Evolutionary conservation across 2,329 filamentous ascomycete species (phyloP).

Genomic region (Didymella segeticola): DNA sequence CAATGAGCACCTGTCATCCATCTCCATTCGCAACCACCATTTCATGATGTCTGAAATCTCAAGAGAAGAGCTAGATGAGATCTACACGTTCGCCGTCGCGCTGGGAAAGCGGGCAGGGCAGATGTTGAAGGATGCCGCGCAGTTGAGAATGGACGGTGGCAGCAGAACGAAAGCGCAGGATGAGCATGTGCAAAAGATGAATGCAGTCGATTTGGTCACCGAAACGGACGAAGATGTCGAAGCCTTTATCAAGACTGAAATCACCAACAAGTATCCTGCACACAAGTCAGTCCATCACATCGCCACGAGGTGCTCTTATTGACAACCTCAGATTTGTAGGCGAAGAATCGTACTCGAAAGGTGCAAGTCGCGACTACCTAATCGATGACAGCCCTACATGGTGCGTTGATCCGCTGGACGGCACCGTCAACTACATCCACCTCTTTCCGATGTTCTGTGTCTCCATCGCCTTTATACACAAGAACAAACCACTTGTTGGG

Average conservation of each 20-base stretch:
- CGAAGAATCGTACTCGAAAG: conserved; percentile 77
- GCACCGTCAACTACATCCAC: conserved; percentile 82
- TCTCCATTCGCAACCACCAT: background rate
- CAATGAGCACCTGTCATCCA: background rate
- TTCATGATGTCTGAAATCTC: conserved; percentile 37
- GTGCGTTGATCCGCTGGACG: conserved; percentile 79
- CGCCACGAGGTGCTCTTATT: background rate
- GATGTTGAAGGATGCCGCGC: conserved; percentile 70
- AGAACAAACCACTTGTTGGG: conserved; percentile 68
- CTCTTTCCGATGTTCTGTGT: conserved; percentile 84
- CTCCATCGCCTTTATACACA: conserved; percentile 72
- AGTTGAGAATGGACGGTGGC: conserved; percentile 58
- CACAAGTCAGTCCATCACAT: conserved; percentile 64
- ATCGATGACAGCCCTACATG: conserved; percentile 71
- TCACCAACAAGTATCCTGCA: conserved; percentile 66
- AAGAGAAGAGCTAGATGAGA: conserved; percentile 63
- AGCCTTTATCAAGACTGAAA: conserved; percentile 68
- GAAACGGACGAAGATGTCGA: conserved; percentile 79
- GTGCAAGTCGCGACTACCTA: conserved; percentile 71
- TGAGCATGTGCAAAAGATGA: conserved; percentile 71
- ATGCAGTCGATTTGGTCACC: conserved; percentile 78
- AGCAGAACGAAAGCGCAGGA: conserved; percentile 30
- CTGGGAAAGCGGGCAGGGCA: conserved; percentile 73
- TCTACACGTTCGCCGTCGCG: conserved; percentile 74
- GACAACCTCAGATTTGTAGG: conserved; percentile 68